Percentiles rank a stretch among this genome's conserved stretches.
Evolutionary conservation across 176 grass and related monocot genomes (phyloP).

Genomic region (Oropetium thomaeum): DNA sequence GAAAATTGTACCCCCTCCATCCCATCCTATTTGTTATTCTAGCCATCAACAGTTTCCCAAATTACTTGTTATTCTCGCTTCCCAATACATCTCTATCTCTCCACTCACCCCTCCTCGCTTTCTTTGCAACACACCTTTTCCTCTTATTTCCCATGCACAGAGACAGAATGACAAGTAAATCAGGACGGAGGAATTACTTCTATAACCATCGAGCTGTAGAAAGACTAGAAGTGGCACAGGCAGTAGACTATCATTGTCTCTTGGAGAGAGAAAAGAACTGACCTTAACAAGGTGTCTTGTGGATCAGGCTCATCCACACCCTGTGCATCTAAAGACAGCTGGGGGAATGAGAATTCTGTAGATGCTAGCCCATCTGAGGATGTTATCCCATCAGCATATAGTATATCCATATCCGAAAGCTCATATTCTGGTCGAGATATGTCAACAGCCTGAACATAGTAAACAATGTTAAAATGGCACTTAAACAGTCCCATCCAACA

Average conservation of each 20-base stretch:
- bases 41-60: too few species aligned
- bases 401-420: slow-evolving; percentile 76
- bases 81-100: too few species aligned
- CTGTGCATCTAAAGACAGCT: slow-evolving; percentile 41
- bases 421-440: slow-evolving; percentile 86
- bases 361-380: slow-evolving; percentile 69
- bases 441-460: slow-evolving; percentile 70
- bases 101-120: too few species aligned
- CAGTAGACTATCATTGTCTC: not conserved
- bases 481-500: not conserved
- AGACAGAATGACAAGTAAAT: too few species aligned
- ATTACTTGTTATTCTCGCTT: too few species aligned
- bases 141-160: too few species aligned
- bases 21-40: too few species aligned
- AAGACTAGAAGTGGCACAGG: not conserved
- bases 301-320: slow-evolving; percentile 60
- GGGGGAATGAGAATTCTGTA: slow-evolving; percentile 71
- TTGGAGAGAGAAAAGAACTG: slow-evolving; percentile 29
- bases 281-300: slow-evolving; percentile 74
- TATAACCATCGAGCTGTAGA: not conserved
- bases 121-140: too few species aligned
- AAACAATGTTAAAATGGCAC: slow-evolving; percentile 15
- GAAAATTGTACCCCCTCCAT: not conserved
- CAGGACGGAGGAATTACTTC: too few species aligned
- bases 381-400: slow-evolving; percentile 76